Evolutionary conservation across 148 eudicot species (phyloP).

Genomic region (Suaeda aralocaspica): DNA sequence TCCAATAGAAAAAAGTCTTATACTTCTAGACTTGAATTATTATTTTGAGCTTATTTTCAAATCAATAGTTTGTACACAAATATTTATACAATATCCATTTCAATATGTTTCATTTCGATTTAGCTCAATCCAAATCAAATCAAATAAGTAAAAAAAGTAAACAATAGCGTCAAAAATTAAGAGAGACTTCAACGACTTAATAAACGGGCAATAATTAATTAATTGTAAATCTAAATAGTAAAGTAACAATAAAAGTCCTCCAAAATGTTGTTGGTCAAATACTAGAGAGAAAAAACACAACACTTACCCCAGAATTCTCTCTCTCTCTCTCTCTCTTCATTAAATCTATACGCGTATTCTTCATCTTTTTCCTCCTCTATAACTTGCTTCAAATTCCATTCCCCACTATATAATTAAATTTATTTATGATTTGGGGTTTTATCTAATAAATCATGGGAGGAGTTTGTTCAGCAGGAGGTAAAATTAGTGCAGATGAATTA

Average conservation of each 20-base stretch:
- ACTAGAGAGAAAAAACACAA: slow-evolving; percentile 1
- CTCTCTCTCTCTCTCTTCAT: neutral
- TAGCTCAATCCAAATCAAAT: too few relatives aligned
- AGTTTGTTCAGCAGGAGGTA: slow-evolving; percentile 28
- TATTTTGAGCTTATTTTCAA: too few relatives aligned
- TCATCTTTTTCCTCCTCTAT: neutral
- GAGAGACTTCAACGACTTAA: neutral
- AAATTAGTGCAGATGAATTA: slow-evolving; percentile 26
- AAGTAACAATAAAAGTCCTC: neutral
- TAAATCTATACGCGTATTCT: slow-evolving; percentile 22
- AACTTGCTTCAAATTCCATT: neutral
- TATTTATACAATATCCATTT: too few relatives aligned
- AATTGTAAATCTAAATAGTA: too few relatives aligned
- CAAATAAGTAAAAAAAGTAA: too few relatives aligned
- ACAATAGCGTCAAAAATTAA: too few relatives aligned
- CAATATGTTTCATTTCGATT: too few relatives aligned
- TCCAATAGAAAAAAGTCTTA: too few relatives aligned
- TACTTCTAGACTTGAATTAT: too few relatives aligned
- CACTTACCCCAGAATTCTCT: neutral
- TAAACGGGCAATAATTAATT: slow-evolving; percentile 3
- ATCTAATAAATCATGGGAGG: slow-evolving; percentile 26
- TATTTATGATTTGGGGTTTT: neutral
- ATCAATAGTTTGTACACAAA: too few relatives aligned
- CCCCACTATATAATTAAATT: neutral
- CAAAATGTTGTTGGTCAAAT: neutral